Base-by-base conservation (phyloP, 208 protist genomes). In the Trypanosoma rangeli region DNA sequence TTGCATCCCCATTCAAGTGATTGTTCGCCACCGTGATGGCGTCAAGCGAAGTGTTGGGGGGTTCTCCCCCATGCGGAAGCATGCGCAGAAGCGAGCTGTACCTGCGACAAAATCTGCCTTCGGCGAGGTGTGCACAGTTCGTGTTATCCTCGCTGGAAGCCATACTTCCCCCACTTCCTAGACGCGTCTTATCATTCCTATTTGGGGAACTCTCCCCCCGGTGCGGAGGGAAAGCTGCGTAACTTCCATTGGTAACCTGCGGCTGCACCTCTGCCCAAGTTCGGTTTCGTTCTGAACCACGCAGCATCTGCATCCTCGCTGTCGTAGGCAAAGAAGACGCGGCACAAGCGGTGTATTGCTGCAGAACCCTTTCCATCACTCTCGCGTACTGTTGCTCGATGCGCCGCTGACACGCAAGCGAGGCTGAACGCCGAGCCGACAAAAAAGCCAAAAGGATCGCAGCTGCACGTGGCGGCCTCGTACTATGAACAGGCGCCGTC, bases 31-130 rank as follows among this genome's bases (percentile, higher is more conserved):
- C n/a, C 22, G 31, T 46, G 1, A n/a, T 22, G 44, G 63, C 39
- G 24, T 20, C n/a, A 0, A 20, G 22, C 28, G 8, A 49, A 46
- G 10, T 48, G 58, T 31, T 4, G 33, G n/a, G 9, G 15, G 5
- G 24, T 16, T 39, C 22, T 35, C 28, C 26, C 28, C 37, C 42
- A 3, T 24, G 20, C 13, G 64, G 28, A 20, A 12, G 3, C 52
- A 69, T 62, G 42, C 64, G 64, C 28, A 69, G 42, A 37, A 69
- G 42, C 28, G 64, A 69, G 42, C 62, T 69, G 28, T 69, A 69
- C 15, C 53, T 54, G 35, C 64, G 33, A 22, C 61, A 54, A 61
- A 29, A 42, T 28, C 42, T 35, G 22, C 42, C 64, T n/a, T 69
- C 53, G 12, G 64, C 37, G 12, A 61, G 16, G 16, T 39, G 10